phyloP scores from a whole-genome alignment of 495 filamentous ascomycete species.

The Aspergillus mulundensis region DNA sequence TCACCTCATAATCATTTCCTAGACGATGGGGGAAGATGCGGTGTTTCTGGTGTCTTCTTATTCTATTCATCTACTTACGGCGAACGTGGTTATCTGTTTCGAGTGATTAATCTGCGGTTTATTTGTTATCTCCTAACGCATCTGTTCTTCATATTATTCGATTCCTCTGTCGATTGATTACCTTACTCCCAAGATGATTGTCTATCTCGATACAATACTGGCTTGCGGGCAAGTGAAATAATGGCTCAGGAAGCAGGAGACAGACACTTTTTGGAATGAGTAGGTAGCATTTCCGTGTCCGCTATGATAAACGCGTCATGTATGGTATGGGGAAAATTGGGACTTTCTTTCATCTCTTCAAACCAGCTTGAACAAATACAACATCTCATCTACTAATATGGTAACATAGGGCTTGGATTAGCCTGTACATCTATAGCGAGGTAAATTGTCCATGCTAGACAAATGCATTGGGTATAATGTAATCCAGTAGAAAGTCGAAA shows the following conservation, averaged over 20 bases:
- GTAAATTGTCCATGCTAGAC: background rate
- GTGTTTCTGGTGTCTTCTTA: constrained; percentile 45
- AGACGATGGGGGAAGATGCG: constrained; percentile 41
- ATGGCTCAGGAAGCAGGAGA: constrained; percentile 19
- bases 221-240: constrained; percentile 17
- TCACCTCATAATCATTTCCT: constrained; percentile 36
- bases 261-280: background rate
- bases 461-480: background rate
- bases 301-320: constrained; percentile 22
- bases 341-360: constrained; percentile 10
- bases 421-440: background rate
- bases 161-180: constrained; percentile 16
- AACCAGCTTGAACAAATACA: background rate
- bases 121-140: constrained; percentile 17
- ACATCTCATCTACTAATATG: background rate
- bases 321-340: constrained; percentile 30
- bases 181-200: constrained; percentile 4
- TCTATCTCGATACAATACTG: constrained; percentile 11
- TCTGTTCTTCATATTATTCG: constrained; percentile 12
- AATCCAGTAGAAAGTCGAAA: background rate
- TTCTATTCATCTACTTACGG: constrained; percentile 22
- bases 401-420: background rate
- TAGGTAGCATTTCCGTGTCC: constrained; percentile 10
- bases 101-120: constrained; percentile 21
- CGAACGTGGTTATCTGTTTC: constrained; percentile 24